These are phyloP conservation scores for Conoideocrella luteorostrata DNA, from an alignment of 2,329 filamentous ascomycete genomes.

Conservation along the genomic window DNA sequence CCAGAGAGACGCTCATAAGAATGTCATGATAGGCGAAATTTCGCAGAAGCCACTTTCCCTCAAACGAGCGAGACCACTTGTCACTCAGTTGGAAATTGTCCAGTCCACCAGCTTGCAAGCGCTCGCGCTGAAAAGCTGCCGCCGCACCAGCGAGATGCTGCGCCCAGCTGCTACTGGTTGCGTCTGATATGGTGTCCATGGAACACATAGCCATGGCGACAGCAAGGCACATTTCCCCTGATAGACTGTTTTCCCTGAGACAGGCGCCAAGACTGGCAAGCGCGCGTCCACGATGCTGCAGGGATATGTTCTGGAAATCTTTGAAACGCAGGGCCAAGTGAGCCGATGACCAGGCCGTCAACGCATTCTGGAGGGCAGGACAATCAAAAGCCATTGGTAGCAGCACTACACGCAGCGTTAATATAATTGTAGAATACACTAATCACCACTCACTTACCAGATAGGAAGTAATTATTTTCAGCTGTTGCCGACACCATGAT, in stretches of 20 bases:
- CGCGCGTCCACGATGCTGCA: conserved; percentile 14
- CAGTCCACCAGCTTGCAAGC: too few relatives aligned
- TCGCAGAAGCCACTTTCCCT: conserved; percentile 16
- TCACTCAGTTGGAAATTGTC: background rate
- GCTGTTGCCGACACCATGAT: conserved; percentile 9
- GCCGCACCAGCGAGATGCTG: conserved; percentile 14
- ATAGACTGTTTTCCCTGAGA: conserved; percentile 10
- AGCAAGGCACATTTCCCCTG: conserved; percentile 15
- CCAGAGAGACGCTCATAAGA: conserved; percentile 10
- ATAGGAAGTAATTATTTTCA: conserved; percentile 16
- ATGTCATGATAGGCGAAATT: conserved; percentile 12
- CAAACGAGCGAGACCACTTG: conserved; percentile 6
- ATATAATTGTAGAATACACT: background rate
- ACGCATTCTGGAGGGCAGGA: conserved; percentile 12
- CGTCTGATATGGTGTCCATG: conserved; percentile 16
- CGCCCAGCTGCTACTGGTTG: conserved; percentile 13
- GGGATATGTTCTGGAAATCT: conserved; percentile 9
- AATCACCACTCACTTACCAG: conserved; percentile 11
- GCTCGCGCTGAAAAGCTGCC: conserved; percentile 3
- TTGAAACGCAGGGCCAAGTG: conserved; percentile 14
- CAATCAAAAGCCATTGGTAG: conserved; percentile 18
- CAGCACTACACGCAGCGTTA: conserved; percentile 8
- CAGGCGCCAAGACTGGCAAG: conserved; percentile 10
- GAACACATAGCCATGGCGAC: conserved; percentile 18
- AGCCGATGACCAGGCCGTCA: conserved; percentile 16